Conservation (phyloP, 2,329 filamentous ascomycete genomes). For the Aspergillus pseudoterreus region DNA sequence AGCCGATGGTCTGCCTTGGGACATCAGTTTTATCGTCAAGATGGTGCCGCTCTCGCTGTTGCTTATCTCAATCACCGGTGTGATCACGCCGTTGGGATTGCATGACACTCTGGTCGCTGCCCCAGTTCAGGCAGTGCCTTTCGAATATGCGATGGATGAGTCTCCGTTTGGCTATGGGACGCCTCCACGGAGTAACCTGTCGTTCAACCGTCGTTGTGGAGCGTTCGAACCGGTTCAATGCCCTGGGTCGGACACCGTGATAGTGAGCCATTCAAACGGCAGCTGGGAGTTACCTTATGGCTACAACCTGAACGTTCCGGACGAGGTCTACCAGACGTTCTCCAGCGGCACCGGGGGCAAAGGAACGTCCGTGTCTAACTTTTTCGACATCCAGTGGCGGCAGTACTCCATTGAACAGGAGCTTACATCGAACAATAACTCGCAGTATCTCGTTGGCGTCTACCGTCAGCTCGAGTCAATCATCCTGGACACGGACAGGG, state of each 20-base stretch:
- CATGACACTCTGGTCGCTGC: background rate
- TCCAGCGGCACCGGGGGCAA: background rate
- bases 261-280: background rate
- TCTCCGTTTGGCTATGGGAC: background rate
- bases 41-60: background rate
- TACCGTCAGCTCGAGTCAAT: slow-evolving; percentile 30
- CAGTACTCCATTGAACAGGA: background rate
- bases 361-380: background rate
- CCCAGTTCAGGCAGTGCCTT: background rate
- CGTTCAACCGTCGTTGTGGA: background rate
- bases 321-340: background rate
- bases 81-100: background rate
- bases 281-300: background rate
- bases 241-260: background rate
- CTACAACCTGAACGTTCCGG: background rate
- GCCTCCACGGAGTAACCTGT: background rate
- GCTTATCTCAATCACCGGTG: background rate
- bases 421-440: background rate
- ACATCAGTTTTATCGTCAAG: background rate
- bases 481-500: slow-evolving; percentile 29
- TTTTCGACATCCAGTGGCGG: background rate
- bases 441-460: background rate
- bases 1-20: background rate
- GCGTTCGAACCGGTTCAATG: background rate
- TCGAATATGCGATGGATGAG: background rate